A percentile compares a stretch with the other conserved stretches of the same genome.
Conservation (phyloP, 495 filamentous ascomycete genomes). For the Articulospora tetracladia region DNA sequence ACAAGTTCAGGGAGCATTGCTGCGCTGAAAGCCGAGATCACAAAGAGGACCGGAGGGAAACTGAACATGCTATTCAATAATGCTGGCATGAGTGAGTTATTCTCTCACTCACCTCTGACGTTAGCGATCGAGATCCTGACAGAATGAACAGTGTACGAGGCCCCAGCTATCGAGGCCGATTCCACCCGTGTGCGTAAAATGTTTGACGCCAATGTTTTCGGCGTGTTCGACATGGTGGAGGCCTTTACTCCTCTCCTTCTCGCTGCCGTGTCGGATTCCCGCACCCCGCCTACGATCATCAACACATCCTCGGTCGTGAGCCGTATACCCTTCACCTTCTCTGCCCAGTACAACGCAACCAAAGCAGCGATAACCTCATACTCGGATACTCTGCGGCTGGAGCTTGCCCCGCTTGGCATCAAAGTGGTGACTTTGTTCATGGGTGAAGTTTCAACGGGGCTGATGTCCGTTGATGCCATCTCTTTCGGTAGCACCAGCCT, state of each 20-base stretch:
- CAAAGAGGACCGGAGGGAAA: constrained; percentile 43
- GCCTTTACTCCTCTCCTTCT: constrained; percentile 41
- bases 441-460: constrained; percentile 32
- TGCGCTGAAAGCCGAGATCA: constrained; percentile 38
- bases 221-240: constrained; percentile 32
- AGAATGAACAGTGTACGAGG: constrained; percentile 5
- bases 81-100: constrained; percentile 34
- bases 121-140: not conserved
- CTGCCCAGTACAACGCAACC: constrained; percentile 5
- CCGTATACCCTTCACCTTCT: constrained; percentile 5
- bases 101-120: not conserved
- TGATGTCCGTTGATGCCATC: not conserved
- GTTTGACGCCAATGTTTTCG: constrained; percentile 44
- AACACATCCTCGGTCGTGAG: constrained; percentile 3
- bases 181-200: constrained; percentile 14
- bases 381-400: constrained; percentile 12
- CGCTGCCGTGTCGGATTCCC: constrained; percentile 19
- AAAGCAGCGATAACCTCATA: not conserved
- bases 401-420: constrained; percentile 30
- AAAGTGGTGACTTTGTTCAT: constrained; percentile 52
- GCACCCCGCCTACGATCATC: constrained; percentile 5
- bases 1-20: constrained; percentile 45
- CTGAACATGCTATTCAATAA: constrained; percentile 65
- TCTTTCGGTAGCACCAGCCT: constrained; percentile 1
- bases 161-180: constrained; percentile 6